These are phyloP conservation scores for Cephalotrichum gorgonifer DNA, from an alignment of 2,329 filamentous ascomycete species.

Conservation along the genomic window DNA sequence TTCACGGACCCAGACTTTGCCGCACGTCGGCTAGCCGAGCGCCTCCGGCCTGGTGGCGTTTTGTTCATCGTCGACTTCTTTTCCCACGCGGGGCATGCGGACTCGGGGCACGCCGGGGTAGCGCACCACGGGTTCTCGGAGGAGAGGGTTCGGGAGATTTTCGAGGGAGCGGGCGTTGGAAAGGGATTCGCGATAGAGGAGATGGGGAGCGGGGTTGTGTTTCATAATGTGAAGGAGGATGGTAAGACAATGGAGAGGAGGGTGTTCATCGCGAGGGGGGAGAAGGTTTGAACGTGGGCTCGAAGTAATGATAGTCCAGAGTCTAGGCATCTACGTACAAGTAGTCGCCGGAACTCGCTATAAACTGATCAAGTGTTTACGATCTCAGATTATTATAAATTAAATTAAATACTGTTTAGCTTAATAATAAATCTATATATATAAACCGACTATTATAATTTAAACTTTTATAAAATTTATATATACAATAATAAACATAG, in stretches of 20 bases:
- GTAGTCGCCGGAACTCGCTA: no score
- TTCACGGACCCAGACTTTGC: conserved; percentile 54
- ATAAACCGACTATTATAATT: no score
- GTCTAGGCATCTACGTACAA: no score
- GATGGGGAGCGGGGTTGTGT: conserved; percentile 38
- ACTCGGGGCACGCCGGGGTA: conserved; percentile 22
- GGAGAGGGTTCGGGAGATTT: conserved; percentile 48
- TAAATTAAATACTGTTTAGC: no score
- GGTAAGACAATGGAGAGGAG: conserved; percentile 27
- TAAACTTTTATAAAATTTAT: no score
- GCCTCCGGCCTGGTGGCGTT: conserved; percentile 55
- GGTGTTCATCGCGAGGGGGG: conserved; percentile 21
- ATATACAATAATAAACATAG: no score
- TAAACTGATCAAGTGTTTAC: no score
- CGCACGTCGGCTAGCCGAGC: conserved; percentile 45
- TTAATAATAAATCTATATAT: no score
- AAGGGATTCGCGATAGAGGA: conserved; percentile 46
- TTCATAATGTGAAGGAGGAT: conserved; percentile 23
- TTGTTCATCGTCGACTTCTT: conserved; percentile 60
- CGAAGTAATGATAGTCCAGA: no score
- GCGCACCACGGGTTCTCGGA: conserved; percentile 57
- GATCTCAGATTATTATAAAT: no score
- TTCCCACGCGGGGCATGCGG: conserved; percentile 29
- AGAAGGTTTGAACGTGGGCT: conserved; percentile 9
- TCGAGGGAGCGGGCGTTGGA: conserved; percentile 50